phyloP scores from a whole-genome alignment of 441 rosid species.

The Adansonia gregorii region DNA sequence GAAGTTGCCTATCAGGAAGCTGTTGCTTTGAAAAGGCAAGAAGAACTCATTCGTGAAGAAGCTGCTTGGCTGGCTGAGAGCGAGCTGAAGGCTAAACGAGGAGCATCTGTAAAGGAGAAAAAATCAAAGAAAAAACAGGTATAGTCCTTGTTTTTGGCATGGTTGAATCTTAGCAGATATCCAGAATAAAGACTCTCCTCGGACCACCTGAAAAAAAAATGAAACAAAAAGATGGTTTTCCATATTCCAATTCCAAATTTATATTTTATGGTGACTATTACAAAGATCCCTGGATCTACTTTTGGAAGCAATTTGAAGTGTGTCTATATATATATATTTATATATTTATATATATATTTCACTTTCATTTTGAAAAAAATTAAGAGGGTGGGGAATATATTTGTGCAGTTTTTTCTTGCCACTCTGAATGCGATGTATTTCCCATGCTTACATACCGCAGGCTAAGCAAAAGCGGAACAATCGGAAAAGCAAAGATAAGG shows the following conservation, averaged over 20 bases:
- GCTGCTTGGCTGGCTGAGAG: constrained; percentile 81
- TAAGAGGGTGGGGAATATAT: not conserved
- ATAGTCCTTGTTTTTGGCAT: not conserved
- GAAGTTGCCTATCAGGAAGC: constrained; percentile 95
- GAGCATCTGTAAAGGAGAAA: constrained; percentile 72
- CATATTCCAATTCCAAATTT: not conserved
- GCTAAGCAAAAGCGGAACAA: constrained; percentile 87
- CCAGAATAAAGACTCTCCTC: not conserved
- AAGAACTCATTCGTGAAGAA: constrained; percentile 95
- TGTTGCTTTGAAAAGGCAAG: constrained; percentile 88
- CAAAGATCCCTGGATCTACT: constrained; percentile 5
- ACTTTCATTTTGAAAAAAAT: not conserved
- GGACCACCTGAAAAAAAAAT: constrained; percentile 1
- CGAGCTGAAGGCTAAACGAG: constrained; percentile 86
- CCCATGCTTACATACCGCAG: constrained; percentile 40
- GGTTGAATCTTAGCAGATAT: not conserved
- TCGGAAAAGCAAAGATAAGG: constrained; percentile 81
- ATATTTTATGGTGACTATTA: not conserved
- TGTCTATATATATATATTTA: not conserved
- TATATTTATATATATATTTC: not conserved
- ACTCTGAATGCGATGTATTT: not conserved
- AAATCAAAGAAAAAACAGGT: constrained; percentile 95
- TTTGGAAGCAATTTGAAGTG: constrained; percentile 2
- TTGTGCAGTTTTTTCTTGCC: not conserved
- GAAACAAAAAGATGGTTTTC: not conserved